Evolutionary conservation across 495 filamentous ascomycete species (phyloP).

Genomic region (Aspergillus mulundensis): DNA sequence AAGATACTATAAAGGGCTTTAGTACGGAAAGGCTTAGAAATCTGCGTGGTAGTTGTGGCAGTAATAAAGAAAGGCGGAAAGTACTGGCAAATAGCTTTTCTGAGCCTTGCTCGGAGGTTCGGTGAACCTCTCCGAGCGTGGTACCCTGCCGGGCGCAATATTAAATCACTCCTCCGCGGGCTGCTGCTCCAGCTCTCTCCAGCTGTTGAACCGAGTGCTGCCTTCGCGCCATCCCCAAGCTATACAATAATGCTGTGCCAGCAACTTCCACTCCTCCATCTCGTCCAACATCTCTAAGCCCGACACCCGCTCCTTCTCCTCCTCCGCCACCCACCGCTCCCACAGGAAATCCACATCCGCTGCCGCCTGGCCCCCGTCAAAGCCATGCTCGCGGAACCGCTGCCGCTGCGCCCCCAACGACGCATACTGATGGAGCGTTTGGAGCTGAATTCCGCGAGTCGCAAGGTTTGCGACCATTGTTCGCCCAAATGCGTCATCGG

Average conservation of each 20-base stretch:
- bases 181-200: slow-evolving; percentile 33
- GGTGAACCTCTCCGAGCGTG: no score
- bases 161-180: slow-evolving; percentile 8
- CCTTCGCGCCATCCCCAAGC: slow-evolving; percentile 73
- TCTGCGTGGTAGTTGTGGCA: no score
- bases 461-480: slow-evolving; percentile 92
- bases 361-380: slow-evolving; percentile 52
- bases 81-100: no score
- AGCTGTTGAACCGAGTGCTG: slow-evolving; percentile 34
- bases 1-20: no score
- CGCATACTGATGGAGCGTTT: slow-evolving; percentile 70
- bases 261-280: slow-evolving; percentile 87
- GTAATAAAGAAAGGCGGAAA: no score
- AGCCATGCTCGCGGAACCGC: slow-evolving; percentile 60
- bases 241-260: slow-evolving; percentile 87
- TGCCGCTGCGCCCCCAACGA: slow-evolving; percentile 59
- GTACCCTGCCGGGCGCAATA: background rate
- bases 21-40: no score
- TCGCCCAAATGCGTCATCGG: slow-evolving; percentile 77
- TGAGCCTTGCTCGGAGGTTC: no score
- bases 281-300: slow-evolving; percentile 87
- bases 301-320: slow-evolving; percentile 79
- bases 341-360: slow-evolving; percentile 72
- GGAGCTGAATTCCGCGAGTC: slow-evolving; percentile 75
- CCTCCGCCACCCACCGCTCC: slow-evolving; percentile 62